Percentiles rank a stretch among this genome's conserved stretches.
phyloP scores from a whole-genome alignment of 257 asterid species.

The Fraxinus quadrangulata region DNA sequence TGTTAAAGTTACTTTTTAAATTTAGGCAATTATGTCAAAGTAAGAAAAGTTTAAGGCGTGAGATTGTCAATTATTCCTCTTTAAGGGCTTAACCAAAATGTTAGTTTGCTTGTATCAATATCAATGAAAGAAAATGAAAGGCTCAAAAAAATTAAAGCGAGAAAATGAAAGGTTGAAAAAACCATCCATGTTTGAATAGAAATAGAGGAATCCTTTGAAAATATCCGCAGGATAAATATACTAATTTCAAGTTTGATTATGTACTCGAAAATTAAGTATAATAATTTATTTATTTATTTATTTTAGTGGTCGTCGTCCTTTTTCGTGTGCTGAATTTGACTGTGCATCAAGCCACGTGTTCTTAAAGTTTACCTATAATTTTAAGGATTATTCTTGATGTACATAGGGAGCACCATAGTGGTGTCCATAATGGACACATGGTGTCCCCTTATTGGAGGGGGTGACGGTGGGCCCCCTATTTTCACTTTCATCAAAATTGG shows the following conservation, averaged over 20 bases:
- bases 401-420: too few species aligned
- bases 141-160: too few species aligned
- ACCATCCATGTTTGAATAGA: not conserved
- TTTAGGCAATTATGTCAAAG: constrained; percentile 11
- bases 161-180: not conserved
- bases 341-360: not conserved
- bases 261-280: not conserved
- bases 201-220: too few species aligned
- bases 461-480: too few species aligned
- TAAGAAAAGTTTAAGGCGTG: constrained; percentile 11
- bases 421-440: too few species aligned
- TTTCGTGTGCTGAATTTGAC: too few species aligned
- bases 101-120: not conserved
- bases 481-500: not conserved
- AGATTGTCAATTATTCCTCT: constrained; percentile 15
- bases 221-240: too few species aligned
- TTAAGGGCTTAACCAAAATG: not conserved
- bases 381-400: too few species aligned
- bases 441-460: too few species aligned
- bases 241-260: not conserved
- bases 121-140: not conserved
- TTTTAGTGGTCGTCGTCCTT: not conserved
- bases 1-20: constrained; percentile 20
- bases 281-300: too few species aligned
- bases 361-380: too few species aligned